Conservation (phyloP, 169 alveolate genomes). For the Plasmodium blacklocki region DNA sequence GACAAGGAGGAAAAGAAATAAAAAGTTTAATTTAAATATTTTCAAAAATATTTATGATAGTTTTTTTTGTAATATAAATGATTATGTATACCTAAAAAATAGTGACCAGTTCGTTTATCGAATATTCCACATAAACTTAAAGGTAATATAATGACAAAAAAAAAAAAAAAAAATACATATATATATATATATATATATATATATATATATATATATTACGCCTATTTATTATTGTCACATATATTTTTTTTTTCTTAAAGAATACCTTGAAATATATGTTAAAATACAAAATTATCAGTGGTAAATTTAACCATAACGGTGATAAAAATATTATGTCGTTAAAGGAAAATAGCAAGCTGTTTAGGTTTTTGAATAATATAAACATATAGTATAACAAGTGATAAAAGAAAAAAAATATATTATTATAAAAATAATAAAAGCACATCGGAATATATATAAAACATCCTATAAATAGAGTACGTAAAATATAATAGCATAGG, state of each 20-base stretch:
- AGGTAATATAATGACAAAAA: neutral
- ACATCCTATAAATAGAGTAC: too few relatives aligned
- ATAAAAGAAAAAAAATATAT: neutral
- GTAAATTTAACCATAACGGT: slow-evolving; percentile 16
- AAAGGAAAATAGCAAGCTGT: slow-evolving; percentile 23
- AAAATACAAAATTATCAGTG: slow-evolving; percentile 46
- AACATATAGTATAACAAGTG: slow-evolving; percentile 11
- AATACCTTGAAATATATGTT: slow-evolving; percentile 58
- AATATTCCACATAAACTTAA: slow-evolving; percentile 53
- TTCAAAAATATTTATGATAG: slow-evolving; percentile 55
- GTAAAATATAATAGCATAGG: too few relatives aligned
- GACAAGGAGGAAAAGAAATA: slow-evolving; percentile 35
- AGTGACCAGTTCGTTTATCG: slow-evolving; percentile 41
- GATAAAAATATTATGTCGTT: slow-evolving; percentile 28
- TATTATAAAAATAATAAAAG: neutral
- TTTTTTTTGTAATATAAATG: slow-evolving; percentile 44
- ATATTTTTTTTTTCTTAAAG: slow-evolving; percentile 13
- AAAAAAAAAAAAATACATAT: neutral
- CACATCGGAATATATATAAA: neutral
- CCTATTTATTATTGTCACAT: neutral
- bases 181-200: neutral
- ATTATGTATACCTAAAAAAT: slow-evolving; percentile 38
- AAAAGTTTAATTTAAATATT: slow-evolving; percentile 17
- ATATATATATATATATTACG: neutral
- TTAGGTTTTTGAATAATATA: slow-evolving; percentile 44